Evolutionary conservation across 148 eudicot species (phyloP), one percentile per base, ranked within the genome.

Genomic region (Bassia scoparia): DNA sequence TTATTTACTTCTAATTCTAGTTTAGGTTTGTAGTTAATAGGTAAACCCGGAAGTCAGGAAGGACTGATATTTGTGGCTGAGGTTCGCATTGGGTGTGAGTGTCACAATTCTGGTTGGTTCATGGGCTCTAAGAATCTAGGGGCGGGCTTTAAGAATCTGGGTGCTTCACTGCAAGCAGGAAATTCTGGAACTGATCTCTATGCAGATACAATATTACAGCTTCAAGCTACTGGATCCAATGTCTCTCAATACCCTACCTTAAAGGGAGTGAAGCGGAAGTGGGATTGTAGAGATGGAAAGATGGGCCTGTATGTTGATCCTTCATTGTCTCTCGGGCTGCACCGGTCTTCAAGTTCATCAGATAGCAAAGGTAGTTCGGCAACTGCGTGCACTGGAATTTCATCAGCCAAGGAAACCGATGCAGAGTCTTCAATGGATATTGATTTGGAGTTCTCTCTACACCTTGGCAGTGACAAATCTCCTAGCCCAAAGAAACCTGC

Each of bases 341-440:
- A 91, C 60, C 87, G 83, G 71, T 94, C 97, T 20, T 82, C 90
- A 63, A 91, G 97, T 68, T 95, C 97, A 46, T 89, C 99, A 61
- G 97, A 88, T 74, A 92, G 97, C 79, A 96, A 90, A 84, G 92
- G 88, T 69, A 92, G 92, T 75, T 92, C 97, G 41, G 89, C 84
- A 56, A 89, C 94, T 79, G 96, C 84, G 66, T 85, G 89, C 85
- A 88, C 96, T 58, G 72, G 87, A 12, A 76, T 89, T 31, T 90
- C 97, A 68, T 88, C 90, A 52, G 87, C 91, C 74, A 95, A 91
- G 84, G 96, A 89, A 84, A 86, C 85, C 24, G 94, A 88, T 46
- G 99, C 82, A 48, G 90, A 87, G 71, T 90, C 96, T 41, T 85
- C 95, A 1, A 90, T 89, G 88, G 97, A 90, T 77, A 80, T 90